Percentiles rank a stretch among this genome's conserved stretches.
Evolutionary conservation across 2,329 filamentous ascomycete species (phyloP).

Genomic region (Diaporthe capsici): DNA sequence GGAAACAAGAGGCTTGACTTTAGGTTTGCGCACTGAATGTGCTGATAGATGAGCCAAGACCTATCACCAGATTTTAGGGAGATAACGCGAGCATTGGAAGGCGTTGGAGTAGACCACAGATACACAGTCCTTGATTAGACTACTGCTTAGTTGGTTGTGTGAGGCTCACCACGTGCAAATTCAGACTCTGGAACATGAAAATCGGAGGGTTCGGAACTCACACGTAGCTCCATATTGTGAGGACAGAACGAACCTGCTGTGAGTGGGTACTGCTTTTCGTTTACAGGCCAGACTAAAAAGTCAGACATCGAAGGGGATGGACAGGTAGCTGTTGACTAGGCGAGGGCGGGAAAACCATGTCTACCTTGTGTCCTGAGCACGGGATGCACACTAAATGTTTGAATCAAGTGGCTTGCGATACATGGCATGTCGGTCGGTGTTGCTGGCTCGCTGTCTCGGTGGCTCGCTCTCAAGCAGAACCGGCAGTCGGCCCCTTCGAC

Average conservation of each 20-base stretch:
- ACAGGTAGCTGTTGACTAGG: not conserved
- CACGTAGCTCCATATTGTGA: too few relatives aligned
- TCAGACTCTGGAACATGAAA: not conserved
- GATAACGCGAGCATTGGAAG: not conserved
- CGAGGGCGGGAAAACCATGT: not conserved
- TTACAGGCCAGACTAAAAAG: not conserved
- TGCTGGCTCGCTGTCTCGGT: not conserved
- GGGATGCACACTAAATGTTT: not conserved
- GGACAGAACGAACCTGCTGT: not conserved
- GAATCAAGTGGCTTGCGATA: not conserved
- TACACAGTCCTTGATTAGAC: not conserved
- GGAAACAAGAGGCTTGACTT: slow-evolving; percentile 63
- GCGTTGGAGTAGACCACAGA: not conserved
- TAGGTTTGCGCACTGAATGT: slow-evolving; percentile 53
- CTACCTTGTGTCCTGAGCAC: not conserved
- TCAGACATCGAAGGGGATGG: not conserved
- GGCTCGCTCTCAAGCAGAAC: not conserved
- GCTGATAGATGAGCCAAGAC: too few relatives aligned
- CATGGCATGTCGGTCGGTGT: not conserved
- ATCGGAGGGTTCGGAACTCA: not conserved
- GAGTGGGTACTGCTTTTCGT: not conserved
- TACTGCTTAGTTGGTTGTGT: not conserved
- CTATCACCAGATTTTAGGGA: too few relatives aligned
- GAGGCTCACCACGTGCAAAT: not conserved
- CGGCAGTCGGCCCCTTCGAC: not conserved